Base-by-base conservation (phyloP, 2,329 filamentous ascomycete genomes). In the Hymenoscyphus infarciens region DNA sequence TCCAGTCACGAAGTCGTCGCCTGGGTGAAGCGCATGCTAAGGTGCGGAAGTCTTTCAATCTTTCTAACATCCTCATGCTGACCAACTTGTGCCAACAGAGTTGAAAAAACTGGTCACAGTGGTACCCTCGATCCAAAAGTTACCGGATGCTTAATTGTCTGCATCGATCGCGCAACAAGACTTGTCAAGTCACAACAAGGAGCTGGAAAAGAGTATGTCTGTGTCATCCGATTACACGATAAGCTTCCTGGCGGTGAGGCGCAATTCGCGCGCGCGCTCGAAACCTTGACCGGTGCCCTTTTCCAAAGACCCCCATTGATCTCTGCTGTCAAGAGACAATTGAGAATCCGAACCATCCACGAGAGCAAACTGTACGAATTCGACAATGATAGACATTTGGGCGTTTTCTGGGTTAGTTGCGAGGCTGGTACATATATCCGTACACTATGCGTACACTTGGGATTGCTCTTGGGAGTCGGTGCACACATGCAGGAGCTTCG, bases 341-440 rank as follows among this genome's bases (percentile, higher is more conserved):
- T 99, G 66, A 93, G 95, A 84, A 96, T 99, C 79, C 88, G 95
- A 79, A 97, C 94, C 67, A 97, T 99, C 72, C 90, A 98, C 82
- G 92, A 98, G 80, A 96, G 89, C 86, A 96, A 96, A 82, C 83
- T 98, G 61, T 87, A 92, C 75, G 95, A 99, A 82, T 99, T 98
- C 76, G 95, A 99, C 82, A 98, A 99, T 75, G 94, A 98, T 74
- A 88, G 95, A 73, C 93, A 98, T 77, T 85, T 99, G 42, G 95
- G 91, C 78, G 94, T 98, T 62, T 99, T 99, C 85, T 98, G 95
- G 94, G 95, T 98, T 72, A 96, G 92, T 80, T 99, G 95, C 79
- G 95, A 99, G 80, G 95, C 92, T 63, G 95, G 95, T 77, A 99
- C 95, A 68, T 99, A 99, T 79, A 98, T 99, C 77, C 91, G 95